phyloP scores from a whole-genome alignment of 257 asterid genomes.

The Solanum chmielewskii region DNA sequence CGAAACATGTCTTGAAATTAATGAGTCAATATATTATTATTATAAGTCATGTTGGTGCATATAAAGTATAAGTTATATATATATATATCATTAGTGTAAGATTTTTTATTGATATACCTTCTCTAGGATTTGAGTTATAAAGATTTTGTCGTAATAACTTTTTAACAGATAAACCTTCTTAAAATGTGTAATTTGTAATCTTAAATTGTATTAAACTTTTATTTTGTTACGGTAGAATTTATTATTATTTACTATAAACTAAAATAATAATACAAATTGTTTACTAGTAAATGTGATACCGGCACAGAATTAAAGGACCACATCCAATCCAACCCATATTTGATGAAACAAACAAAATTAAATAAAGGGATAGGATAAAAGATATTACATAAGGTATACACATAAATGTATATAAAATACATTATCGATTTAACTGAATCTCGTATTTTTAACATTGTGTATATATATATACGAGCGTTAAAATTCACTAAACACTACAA shows the following conservation, averaged over 20 bases:
- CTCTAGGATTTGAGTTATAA: neutral
- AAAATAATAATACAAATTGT: neutral
- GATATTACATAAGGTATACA: neutral
- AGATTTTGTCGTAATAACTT: too few species aligned
- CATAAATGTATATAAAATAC: neutral
- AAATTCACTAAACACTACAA: neutral
- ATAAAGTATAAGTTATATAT: neutral
- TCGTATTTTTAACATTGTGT: neutral
- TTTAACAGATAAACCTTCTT: neutral
- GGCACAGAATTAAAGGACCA: neutral
- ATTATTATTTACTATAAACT: too few species aligned
- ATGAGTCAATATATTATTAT: neutral
- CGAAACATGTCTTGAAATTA: neutral
- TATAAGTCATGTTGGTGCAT: neutral
- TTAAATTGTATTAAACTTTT: neutral
- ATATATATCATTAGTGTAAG: neutral
- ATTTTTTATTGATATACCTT: neutral
- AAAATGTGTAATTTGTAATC: neutral
- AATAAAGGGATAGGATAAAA: neutral
- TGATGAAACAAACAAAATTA: neutral
- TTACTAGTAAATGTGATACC: neutral
- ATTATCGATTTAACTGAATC: neutral
- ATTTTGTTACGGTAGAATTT: neutral
- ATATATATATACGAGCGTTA: neutral
- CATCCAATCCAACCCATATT: neutral